phyloP scores from a whole-genome alignment of 208 protist genomes.

The Leptomonas seymouri region DNA sequence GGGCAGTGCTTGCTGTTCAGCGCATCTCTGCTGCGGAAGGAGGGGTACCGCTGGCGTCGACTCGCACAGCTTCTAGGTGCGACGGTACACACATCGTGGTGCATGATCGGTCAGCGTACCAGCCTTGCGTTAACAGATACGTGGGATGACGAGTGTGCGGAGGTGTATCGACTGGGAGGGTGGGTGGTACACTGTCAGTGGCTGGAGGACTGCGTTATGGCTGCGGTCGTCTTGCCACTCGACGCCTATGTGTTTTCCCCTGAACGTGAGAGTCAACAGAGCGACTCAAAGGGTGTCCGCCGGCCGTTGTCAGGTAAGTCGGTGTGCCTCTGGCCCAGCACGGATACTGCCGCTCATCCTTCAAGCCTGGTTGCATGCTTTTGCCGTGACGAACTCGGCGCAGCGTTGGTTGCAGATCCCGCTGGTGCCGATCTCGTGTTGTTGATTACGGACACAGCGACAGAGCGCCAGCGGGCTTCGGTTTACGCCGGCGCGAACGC shows the following conservation, averaged over 20 bases:
- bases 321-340: not conserved
- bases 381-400: constrained; percentile 10
- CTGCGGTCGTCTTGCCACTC: constrained; percentile 23
- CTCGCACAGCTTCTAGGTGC: constrained; percentile 24
- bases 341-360: not conserved
- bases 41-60: constrained; percentile 5
- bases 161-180: constrained; percentile 21
- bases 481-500: not conserved
- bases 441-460: not conserved
- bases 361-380: not conserved
- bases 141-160: constrained; percentile 26
- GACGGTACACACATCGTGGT: constrained; percentile 23
- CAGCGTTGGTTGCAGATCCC: not conserved
- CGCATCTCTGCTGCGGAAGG: not conserved
- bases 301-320: constrained; percentile 2
- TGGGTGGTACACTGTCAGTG: constrained; percentile 34
- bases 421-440: constrained; percentile 2
- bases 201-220: constrained; percentile 31
- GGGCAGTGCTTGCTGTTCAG: constrained; percentile 23
- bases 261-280: not conserved
- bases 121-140: constrained; percentile 24
- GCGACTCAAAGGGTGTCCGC: not conserved
- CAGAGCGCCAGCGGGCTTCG: not conserved
- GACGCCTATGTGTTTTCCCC: constrained; percentile 28
- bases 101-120: constrained; percentile 19